A percentile compares a stretch with the other conserved stretches of the same genome.
phyloP scores from a whole-genome alignment of 1,284 basidiomycete genomes.

The Cryptococcus jaspeensis region DNA sequence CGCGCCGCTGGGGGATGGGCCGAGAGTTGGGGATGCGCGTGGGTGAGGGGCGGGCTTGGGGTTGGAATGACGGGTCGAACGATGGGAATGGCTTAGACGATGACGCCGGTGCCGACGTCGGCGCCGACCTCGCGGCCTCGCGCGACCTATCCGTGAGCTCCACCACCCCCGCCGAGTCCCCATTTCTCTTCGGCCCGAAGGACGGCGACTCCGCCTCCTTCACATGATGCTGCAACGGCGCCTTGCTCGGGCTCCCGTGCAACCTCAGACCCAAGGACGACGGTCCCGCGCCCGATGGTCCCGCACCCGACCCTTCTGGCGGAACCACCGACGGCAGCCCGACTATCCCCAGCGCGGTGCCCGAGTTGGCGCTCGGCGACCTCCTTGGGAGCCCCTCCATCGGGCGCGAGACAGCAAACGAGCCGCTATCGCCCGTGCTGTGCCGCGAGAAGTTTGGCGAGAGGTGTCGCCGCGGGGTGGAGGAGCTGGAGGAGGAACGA shows the following conservation, averaged over 20 bases:
- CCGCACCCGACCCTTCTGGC: no score
- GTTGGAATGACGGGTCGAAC: slow-evolving; percentile 25
- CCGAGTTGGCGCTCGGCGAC: not conserved
- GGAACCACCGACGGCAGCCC: slow-evolving; percentile 6
- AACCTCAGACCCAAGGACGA: slow-evolving; percentile 29
- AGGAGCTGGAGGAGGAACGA: slow-evolving; percentile 31
- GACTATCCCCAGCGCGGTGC: no score
- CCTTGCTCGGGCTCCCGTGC: slow-evolving; percentile 30
- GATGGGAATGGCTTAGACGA: slow-evolving; percentile 22
- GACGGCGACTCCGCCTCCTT: no score
- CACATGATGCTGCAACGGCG: slow-evolving; percentile 16
- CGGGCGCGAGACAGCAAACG: slow-evolving; percentile 26
- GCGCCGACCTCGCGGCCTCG: no score
- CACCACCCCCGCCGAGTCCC: no score
- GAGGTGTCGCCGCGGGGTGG: slow-evolving; percentile 27
- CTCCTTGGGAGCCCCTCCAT: slow-evolving; percentile 37
- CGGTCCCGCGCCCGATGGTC: no score
- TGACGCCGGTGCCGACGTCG: no score
- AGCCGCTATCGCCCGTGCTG: slow-evolving; percentile 13
- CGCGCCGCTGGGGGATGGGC: no score
- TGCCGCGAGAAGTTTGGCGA: slow-evolving; percentile 24
- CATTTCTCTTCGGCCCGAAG: no score
- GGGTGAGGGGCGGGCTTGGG: slow-evolving; percentile 6
- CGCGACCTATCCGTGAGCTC: no score
- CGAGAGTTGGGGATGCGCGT: not conserved